Conservation (phyloP, 768 basidiomycete genomes). For the Saitozyma podzolica region DNA sequence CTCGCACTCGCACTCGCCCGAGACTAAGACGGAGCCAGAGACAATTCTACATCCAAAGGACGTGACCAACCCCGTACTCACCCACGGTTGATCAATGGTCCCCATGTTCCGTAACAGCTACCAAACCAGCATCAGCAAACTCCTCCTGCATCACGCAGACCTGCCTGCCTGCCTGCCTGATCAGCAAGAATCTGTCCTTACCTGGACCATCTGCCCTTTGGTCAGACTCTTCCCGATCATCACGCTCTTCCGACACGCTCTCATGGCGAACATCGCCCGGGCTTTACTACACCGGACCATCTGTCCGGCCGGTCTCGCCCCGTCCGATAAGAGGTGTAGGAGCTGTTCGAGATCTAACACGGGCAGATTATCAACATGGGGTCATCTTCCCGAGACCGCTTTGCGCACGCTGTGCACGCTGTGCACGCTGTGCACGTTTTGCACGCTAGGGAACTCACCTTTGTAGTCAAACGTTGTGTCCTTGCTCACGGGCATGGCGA, state of each 20-base stretch:
- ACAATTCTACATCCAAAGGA: background rate
- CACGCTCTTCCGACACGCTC: conserved; percentile 92
- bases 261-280: conserved; percentile 91
- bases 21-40: too few species aligned
- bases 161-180: background rate
- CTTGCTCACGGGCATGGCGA: conserved; percentile 88
- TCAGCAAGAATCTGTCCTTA: conserved; percentile 18
- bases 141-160: background rate
- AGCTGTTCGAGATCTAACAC: conserved; percentile 67
- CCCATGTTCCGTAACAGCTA: conserved; percentile 53
- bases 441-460: conserved; percentile 61
- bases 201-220: conserved; percentile 68
- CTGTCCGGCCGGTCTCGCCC: conserved; percentile 63
- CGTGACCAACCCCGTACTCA: conserved; percentile 30
- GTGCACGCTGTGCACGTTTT: too few species aligned
- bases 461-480: conserved; percentile 83
- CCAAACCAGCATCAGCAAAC: background rate
- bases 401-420: too few species aligned
- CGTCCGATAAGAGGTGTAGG: conserved; percentile 76
- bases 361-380: background rate
- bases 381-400: background rate
- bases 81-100: conserved; percentile 57
- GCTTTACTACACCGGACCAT: conserved; percentile 93
- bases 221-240: conserved; percentile 91
- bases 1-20: background rate